These are phyloP conservation scores for Aspergillus ruber DNA, from an alignment of 2,329 filamentous ascomycete species.

Conservation along the genomic window DNA sequence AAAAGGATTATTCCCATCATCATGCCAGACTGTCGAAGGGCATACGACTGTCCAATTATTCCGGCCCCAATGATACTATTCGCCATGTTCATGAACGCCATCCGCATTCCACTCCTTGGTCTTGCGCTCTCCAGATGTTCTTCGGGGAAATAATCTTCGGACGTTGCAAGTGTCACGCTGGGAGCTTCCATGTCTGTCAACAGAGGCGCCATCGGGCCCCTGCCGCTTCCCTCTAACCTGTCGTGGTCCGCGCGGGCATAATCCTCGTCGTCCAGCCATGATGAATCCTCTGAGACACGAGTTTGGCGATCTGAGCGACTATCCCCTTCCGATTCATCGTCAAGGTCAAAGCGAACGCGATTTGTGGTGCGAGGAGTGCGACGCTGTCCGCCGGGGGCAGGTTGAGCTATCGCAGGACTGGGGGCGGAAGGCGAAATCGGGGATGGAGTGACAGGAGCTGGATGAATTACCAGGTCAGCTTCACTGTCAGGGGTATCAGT, in stretches of 20 bases:
- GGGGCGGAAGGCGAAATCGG: constrained; percentile 20
- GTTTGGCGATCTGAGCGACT: constrained; percentile 19
- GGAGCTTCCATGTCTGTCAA: constrained; percentile 80
- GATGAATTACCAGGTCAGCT: constrained; percentile 20
- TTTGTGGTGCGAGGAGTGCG: constrained; percentile 58
- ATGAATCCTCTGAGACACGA: constrained; percentile 21
- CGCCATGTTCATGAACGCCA: constrained; percentile 99
- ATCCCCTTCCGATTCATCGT: constrained; percentile 25
- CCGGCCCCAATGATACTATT: constrained; percentile 87
- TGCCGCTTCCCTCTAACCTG: constrained; percentile 32
- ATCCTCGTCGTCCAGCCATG: constrained; percentile 55
- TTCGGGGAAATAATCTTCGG: constrained; percentile 51
- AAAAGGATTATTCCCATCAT: constrained; percentile 72
- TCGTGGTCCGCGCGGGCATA: constrained; percentile 44
- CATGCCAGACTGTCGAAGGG: constrained; percentile 87
- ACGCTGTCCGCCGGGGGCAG: constrained; percentile 33
- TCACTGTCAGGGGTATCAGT: constrained; percentile 23
- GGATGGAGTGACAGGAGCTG: constrained; percentile 15
- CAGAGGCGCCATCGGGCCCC: constrained; percentile 57
- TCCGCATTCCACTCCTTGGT: constrained; percentile 76
- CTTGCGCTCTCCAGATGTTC: constrained; percentile 57
- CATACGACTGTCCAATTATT: constrained; percentile 83
- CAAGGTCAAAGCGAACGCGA: constrained; percentile 67
- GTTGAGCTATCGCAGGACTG: constrained; percentile 38
- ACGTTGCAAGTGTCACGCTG: constrained; percentile 63